These are phyloP conservation scores for Metschnikowia cubensis DNA, from an alignment of 805 yeast species.

Conservation along the genomic window DNA sequence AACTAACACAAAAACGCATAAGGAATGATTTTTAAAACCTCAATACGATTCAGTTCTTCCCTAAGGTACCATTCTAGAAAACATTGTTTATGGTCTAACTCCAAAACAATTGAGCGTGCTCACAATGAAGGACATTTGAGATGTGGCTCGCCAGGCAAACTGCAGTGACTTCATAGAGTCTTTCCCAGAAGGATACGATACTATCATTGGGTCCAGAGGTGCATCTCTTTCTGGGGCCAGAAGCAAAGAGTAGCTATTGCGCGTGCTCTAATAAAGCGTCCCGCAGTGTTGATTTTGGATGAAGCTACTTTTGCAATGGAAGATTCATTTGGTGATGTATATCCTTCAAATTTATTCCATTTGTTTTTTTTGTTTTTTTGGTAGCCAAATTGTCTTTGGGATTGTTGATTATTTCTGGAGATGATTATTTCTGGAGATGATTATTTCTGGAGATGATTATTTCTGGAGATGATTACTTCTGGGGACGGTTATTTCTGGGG, in stretches of 20 bases:
- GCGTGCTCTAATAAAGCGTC: conserved; percentile 64
- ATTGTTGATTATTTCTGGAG: too few relatives aligned
- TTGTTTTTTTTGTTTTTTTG: too few relatives aligned
- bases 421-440: too few relatives aligned
- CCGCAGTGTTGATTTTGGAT: conserved; percentile 59
- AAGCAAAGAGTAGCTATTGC: conserved; percentile 77
- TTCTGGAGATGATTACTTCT: too few relatives aligned
- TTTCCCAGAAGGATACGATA: conserved; percentile 59
- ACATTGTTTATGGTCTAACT: conserved; percentile 50
- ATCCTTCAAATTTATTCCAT: too few relatives aligned
- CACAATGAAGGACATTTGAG: conserved; percentile 39
- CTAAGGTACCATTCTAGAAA: conserved; percentile 53
- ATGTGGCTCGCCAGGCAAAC: conserved; percentile 50
- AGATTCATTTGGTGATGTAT: too few relatives aligned
- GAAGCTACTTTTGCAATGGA: conserved; percentile 69
- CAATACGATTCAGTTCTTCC: conserved; percentile 52
- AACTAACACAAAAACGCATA: too few relatives aligned
- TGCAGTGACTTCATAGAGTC: conserved; percentile 53
- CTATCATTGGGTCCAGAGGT: conserved; percentile 53
- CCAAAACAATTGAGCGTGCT: conserved; percentile 29
- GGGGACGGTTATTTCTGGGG: too few relatives aligned
- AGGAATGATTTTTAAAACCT: too few relatives aligned
- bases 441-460: too few relatives aligned
- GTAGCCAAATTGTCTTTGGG: too few relatives aligned
- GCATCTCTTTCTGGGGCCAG: conserved; percentile 70